These are phyloP conservation scores for Populus deltoides DNA, from an alignment of 345 rosid genomes.

Conservation along the genomic window DNA sequence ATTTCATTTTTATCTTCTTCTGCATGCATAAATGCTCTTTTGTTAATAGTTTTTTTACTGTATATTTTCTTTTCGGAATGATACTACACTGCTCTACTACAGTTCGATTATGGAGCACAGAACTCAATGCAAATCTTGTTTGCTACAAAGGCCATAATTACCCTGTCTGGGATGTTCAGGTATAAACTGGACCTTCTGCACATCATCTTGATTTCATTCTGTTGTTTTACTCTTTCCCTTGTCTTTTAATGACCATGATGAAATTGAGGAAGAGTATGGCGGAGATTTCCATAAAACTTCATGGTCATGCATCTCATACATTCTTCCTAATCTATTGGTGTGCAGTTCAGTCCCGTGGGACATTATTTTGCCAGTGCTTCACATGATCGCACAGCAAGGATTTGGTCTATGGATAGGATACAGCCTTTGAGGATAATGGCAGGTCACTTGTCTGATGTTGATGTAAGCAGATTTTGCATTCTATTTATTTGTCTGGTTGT, in stretches of 20 bases:
- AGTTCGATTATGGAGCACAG: slow-evolving; percentile 96
- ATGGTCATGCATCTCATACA: slow-evolving; percentile 9
- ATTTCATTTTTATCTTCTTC: background rate
- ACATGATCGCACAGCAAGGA: slow-evolving; percentile 92
- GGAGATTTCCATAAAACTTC: background rate
- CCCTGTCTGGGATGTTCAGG: slow-evolving; percentile 99
- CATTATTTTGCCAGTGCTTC: slow-evolving; percentile 94
- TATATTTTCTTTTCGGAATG: background rate
- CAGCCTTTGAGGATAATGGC: slow-evolving; percentile 95
- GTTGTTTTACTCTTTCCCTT: background rate
- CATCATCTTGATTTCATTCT: slow-evolving; percentile 2
- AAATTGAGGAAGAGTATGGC: background rate
- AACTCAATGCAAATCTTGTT: slow-evolving; percentile 92
- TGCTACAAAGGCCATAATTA: slow-evolving; percentile 99
- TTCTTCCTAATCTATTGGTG: slow-evolving; percentile 23
- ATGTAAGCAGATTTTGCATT: slow-evolving; percentile 48
- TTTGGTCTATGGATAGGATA: slow-evolving; percentile 94
- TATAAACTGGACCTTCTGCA: slow-evolving; percentile 20
- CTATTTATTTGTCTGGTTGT: background rate
- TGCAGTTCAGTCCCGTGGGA: slow-evolving; percentile 95
- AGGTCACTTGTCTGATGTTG: slow-evolving; percentile 97
- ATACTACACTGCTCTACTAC: slow-evolving; percentile 19
- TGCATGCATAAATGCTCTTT: background rate
- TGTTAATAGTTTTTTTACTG: background rate
- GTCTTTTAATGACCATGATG: background rate